Conservation (phyloP, 805 yeast genomes). For the Lipomyces sp. region DNA sequence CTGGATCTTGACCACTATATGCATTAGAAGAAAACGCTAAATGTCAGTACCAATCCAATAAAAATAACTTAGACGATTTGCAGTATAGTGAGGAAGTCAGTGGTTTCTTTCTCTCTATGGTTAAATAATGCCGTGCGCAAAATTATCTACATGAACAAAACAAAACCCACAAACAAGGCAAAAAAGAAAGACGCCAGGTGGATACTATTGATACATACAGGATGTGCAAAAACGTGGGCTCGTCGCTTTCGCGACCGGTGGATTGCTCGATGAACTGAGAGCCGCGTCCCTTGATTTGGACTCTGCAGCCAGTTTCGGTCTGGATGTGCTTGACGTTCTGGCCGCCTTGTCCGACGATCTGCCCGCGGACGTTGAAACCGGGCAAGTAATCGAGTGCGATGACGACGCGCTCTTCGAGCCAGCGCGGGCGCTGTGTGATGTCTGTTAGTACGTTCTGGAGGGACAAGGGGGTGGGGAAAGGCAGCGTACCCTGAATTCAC, state of each 20-base stretch:
- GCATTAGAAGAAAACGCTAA: background rate
- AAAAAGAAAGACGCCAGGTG: background rate
- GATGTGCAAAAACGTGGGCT: conserved; percentile 36
- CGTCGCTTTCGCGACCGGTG: conserved; percentile 37
- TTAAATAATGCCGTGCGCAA: no score
- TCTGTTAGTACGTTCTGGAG: background rate
- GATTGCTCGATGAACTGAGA: conserved; percentile 37
- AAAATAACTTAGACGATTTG: background rate
- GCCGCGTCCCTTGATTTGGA: conserved; percentile 40
- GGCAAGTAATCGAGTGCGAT: conserved; percentile 30
- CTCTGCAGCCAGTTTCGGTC: conserved; percentile 35
- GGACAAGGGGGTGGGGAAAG: no score
- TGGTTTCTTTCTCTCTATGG: no score
- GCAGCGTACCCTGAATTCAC: no score
- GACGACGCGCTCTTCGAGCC: conserved; percentile 32
- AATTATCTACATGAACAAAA: background rate
- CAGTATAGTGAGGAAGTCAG: no score
- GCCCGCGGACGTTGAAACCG: conserved; percentile 35
- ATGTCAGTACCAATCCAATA: conserved; percentile 14
- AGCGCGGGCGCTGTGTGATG: conserved; percentile 7
- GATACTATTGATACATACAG: conserved; percentile 14
- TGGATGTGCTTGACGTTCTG: conserved; percentile 40
- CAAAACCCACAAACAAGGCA: background rate
- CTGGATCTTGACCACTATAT: conserved; percentile 31
- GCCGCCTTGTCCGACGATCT: conserved; percentile 39